Conservation (phyloP, 2,329 filamentous ascomycete genomes). For the Aspergillus sergii region DNA sequence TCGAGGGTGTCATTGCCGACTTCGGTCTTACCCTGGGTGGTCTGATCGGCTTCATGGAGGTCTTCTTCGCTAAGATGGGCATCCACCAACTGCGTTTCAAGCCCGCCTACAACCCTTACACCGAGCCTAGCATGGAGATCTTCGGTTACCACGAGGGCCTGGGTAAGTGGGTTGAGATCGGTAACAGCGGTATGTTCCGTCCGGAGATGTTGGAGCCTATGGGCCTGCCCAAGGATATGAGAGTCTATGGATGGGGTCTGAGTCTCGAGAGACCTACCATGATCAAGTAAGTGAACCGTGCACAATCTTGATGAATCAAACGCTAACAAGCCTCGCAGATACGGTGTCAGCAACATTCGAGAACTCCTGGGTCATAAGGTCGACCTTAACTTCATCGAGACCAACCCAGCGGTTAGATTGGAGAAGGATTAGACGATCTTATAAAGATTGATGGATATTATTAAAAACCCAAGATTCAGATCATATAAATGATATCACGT, state of each 20-base stretch:
- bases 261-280: constrained; percentile 93
- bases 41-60: constrained; percentile 89
- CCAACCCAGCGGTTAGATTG: constrained; percentile 85
- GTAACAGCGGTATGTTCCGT: constrained; percentile 98
- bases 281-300: constrained; percentile 73
- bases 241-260: constrained; percentile 92
- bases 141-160: constrained; percentile 92
- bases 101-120: constrained; percentile 94
- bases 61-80: constrained; percentile 97
- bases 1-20: constrained; percentile 97
- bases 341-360: constrained; percentile 83
- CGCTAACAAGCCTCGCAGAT: constrained; percentile 41
- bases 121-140: constrained; percentile 96
- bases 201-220: constrained; percentile 96
- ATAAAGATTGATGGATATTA: constrained; percentile 23
- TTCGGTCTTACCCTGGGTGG: constrained; percentile 91
- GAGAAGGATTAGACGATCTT: constrained; percentile 69
- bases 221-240: constrained; percentile 88
- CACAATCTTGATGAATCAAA: neutral
- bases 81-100: constrained; percentile 89
- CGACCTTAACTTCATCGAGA: constrained; percentile 88
- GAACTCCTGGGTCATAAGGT: constrained; percentile 95
- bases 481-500: constrained; percentile 5
- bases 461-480: constrained; percentile 15
- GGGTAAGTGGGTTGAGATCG: constrained; percentile 92